phyloP scores from a whole-genome alignment of 495 filamentous ascomycete genomes.

The Tuber aestivum region DNA sequence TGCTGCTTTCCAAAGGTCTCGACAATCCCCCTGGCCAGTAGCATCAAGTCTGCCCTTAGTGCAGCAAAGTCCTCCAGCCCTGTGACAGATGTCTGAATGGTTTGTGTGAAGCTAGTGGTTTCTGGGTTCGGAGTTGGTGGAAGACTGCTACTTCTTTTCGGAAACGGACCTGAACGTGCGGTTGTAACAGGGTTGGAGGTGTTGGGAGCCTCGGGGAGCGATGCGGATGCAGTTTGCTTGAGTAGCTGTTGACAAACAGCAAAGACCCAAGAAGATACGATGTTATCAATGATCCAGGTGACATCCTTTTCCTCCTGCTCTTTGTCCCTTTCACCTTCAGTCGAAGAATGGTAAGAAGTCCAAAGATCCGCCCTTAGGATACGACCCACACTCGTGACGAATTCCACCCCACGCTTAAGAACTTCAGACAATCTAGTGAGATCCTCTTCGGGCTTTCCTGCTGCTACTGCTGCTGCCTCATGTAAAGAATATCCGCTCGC shows the following conservation, averaged over 20 bases:
- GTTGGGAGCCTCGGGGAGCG: constrained; percentile 29
- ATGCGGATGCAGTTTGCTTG: constrained; percentile 38
- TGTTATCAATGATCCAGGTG: constrained; percentile 60
- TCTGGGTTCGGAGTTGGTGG: constrained; percentile 32
- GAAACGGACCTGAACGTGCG: constrained; percentile 21
- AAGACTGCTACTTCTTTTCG: constrained; percentile 36
- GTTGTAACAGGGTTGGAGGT: not conserved
- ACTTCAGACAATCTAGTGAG: constrained; percentile 71
- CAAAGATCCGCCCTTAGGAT: constrained; percentile 70
- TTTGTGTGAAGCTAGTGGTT: constrained; percentile 30
- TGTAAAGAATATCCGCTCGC: constrained; percentile 35
- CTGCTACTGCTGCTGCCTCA: constrained; percentile 26
- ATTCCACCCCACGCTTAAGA: constrained; percentile 68
- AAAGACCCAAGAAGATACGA: constrained; percentile 81
- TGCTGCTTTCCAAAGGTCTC: constrained; percentile 65
- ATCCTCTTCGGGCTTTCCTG: constrained; percentile 54
- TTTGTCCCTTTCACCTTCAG: constrained; percentile 33
- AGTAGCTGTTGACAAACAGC: constrained; percentile 48
- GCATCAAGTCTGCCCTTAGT: constrained; percentile 68
- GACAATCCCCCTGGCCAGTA: constrained; percentile 71
- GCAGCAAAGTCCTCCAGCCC: constrained; percentile 80
- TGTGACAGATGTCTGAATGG: constrained; percentile 45
- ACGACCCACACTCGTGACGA: constrained; percentile 69
- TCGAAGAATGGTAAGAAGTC: constrained; percentile 44
- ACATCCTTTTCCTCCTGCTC: constrained; percentile 24